phyloP scores from a whole-genome alignment of 352 stramenopile genomes.

The Elongisporangium anandrum region DNA sequence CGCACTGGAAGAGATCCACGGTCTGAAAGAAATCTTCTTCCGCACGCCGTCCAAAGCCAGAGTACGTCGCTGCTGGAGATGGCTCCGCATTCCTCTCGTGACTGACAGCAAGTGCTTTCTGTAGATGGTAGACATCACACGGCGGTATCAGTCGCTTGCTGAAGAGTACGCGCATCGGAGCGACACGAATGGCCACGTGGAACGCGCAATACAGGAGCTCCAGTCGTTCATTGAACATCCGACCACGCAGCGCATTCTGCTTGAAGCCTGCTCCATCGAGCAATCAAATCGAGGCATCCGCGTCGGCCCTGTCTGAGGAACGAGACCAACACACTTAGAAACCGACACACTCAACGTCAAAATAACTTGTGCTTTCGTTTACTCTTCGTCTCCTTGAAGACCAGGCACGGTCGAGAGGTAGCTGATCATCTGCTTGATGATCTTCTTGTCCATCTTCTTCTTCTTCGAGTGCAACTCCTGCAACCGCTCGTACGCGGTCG shows the following conservation, averaged over 20 bases:
- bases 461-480: slow-evolving; percentile 67
- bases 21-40: slow-evolving; percentile 60
- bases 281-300: slow-evolving; percentile 66
- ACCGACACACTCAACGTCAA: not conserved
- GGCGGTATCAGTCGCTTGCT: slow-evolving; percentile 64
- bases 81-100: not conserved
- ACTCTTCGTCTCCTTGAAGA: slow-evolving; percentile 30
- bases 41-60: slow-evolving; percentile 60
- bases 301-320: slow-evolving; percentile 45
- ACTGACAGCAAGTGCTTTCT: not conserved
- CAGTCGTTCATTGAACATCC: slow-evolving; percentile 76
- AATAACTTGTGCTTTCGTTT: slow-evolving; percentile 8
- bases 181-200: slow-evolving; percentile 58
- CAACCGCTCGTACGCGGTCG: slow-evolving; percentile 65
- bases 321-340: not conserved
- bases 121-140: slow-evolving; percentile 75
- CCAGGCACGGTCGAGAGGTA: slow-evolving; percentile 71
- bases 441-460: slow-evolving; percentile 77
- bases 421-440: slow-evolving; percentile 81
- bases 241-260: slow-evolving; percentile 54
- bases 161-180: slow-evolving; percentile 63
- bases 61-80: slow-evolving; percentile 20
- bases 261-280: slow-evolving; percentile 55
- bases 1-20: slow-evolving; percentile 46
- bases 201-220: slow-evolving; percentile 68